Conservation (phyloP, 306 rosid species). For the Comarum palustre region DNA sequence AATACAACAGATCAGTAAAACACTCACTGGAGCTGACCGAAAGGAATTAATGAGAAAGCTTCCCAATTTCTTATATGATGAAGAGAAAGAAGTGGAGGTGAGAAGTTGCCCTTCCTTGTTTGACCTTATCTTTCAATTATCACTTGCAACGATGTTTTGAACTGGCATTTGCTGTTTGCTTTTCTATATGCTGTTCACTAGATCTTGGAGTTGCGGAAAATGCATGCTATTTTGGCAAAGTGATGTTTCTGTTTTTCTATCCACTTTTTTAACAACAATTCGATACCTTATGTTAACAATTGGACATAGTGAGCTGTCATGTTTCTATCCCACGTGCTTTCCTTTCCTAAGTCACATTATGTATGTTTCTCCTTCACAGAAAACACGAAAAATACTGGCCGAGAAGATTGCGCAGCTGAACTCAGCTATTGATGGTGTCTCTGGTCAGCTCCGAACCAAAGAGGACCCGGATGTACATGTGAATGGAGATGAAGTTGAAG, state of each 20-base stretch:
- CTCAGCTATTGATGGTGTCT: conserved; percentile 88
- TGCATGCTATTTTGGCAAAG: conserved; percentile 11
- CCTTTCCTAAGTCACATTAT: neutral
- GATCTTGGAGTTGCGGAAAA: neutral
- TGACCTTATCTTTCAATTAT: conserved; percentile 13
- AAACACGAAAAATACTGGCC: conserved; percentile 72
- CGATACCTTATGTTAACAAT: neutral
- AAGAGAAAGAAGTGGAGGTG: conserved; percentile 96
- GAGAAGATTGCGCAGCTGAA: conserved; percentile 83
- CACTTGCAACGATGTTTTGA: conserved; percentile 12
- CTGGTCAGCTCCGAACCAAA: conserved; percentile 66
- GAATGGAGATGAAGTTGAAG: conserved; percentile 70
- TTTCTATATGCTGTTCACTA: neutral
- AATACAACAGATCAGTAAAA: conserved; percentile 76
- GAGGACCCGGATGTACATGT: conserved; percentile 59
- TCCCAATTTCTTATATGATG: conserved; percentile 92
- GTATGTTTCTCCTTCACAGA: conserved; percentile 46
- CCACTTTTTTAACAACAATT: neutral
- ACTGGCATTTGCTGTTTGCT: neutral
- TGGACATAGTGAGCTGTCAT: neutral
- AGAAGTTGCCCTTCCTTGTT: conserved; percentile 24
- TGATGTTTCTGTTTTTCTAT: conserved; percentile 6
- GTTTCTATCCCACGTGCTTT: neutral
- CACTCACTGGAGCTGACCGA: conserved; percentile 74
- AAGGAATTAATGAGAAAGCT: conserved; percentile 91